Base-by-base conservation (phyloP, 495 filamentous ascomycete genomes). In the Penicillium mononematosum region DNA sequence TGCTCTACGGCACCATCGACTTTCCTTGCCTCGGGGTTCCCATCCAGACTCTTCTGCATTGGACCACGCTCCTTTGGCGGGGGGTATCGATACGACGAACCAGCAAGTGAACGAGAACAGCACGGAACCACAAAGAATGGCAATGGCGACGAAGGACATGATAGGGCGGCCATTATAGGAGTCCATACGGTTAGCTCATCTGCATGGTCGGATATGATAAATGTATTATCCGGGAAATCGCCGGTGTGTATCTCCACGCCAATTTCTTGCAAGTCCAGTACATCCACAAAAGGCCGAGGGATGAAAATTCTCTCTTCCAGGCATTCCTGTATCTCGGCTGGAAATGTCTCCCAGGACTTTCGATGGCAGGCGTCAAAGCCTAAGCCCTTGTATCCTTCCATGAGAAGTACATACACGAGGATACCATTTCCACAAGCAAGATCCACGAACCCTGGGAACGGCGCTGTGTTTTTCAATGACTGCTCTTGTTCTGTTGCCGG, bases 111-210 rank as follows among this genome's bases (percentile, higher is more conserved):
- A 74, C 96, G 91, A 32, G 91, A 95, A 75, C 94, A 98, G 74
- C 94, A 98, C 2, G 94, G 94, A 39, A 98, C 96, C 50, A 87
- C 86, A 27, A 98, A 82, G 63, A 96, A 98, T 0, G 92, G 88
- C 4, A 72, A 49, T 2, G 72, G 77, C 0, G 62, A 70, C 12
- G 44, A 50, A 0, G 77, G 78, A 48, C 81, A 87, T 19, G 89
- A 89, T 2, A 89, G 75, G 29, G 84, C 82, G 29, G 92, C 90
- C 44, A 98, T 81, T 32, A 96, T 81, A 1, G 94, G 95, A 1
- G 95, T 97, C 94, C 94, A 98, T 5, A 89, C 81, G 1, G 95
- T 98, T 11, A 98, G 78, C 72, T 98, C 91, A 68, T 98, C 94
- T 20, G 94, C 91, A 66, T 98, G 94, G 65, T 98, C 98, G 43